These are phyloP conservation scores for Ophiosphaerella narmari DNA, from an alignment of 2,329 filamentous ascomycete species.

Conservation along the genomic window DNA sequence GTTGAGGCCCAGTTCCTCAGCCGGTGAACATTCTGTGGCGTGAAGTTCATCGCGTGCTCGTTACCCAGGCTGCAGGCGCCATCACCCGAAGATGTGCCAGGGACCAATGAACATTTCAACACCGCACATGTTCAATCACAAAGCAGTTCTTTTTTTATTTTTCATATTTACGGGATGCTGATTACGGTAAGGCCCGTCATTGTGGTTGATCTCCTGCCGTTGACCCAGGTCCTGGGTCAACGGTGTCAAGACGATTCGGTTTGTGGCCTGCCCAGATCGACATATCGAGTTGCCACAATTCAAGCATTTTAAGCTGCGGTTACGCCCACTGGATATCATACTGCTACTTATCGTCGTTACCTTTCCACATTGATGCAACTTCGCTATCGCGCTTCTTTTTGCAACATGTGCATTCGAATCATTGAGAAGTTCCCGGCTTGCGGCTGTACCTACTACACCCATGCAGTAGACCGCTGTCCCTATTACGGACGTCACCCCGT, in stretches of 20 bases:
- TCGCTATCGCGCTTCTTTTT: background rate
- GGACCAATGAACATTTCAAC: slow-evolving; percentile 8
- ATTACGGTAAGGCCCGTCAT: background rate
- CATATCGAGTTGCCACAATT: background rate
- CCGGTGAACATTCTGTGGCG: slow-evolving; percentile 7
- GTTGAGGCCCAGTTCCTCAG: background rate
- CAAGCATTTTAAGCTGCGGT: background rate
- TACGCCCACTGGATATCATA: background rate
- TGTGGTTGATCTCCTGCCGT: slow-evolving; percentile 2
- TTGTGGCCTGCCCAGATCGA: background rate
- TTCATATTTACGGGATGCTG: background rate
- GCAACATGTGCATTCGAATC: slow-evolving; percentile 42
- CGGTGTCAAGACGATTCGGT: background rate
- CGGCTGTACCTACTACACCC: slow-evolving; percentile 43
- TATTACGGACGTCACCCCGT: slow-evolving; percentile 38
- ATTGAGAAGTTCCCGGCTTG: slow-evolving; percentile 45
- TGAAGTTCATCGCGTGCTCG: slow-evolving; percentile 3
- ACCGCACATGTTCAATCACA: background rate
- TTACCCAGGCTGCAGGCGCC: slow-evolving; percentile 3
- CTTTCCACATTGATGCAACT: background rate
- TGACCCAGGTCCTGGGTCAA: slow-evolving; percentile 2
- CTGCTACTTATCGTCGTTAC: background rate
- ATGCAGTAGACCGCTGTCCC: slow-evolving; percentile 43
- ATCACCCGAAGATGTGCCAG: slow-evolving; percentile 1
- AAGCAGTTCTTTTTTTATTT: background rate